Evolutionary conservation across 169 alveolate genomes (phyloP), one percentile per base, ranked within the genome.

Genomic region (Plasmodium fragile): DNA sequence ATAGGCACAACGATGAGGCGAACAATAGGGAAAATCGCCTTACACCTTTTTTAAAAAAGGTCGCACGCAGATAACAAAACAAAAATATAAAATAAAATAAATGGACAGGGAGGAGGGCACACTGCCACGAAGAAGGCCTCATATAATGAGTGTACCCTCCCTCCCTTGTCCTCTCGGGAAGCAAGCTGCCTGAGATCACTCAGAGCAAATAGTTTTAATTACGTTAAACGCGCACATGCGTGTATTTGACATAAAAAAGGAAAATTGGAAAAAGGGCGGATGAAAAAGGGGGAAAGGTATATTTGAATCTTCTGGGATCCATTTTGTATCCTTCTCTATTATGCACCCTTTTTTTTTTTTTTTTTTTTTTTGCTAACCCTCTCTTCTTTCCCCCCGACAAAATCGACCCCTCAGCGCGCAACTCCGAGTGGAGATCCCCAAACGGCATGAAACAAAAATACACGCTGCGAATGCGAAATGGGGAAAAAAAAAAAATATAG

Each of bases 201-300:
- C 75, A 65, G 36, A 16, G 39, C 75, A 65, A 36, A 4, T 28
- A 13, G 39, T 65, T 65, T 65, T 65, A 65, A 65, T 65, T 65
- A 65, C n/a, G 75, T 18, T 65, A 28, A 65, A 65, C 36, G 36
- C 41, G 36, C n/a, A 65, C 75, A 65, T 65, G 75, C 75, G 75
- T 65, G 25, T 28, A n/a, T n/a, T n/a, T n/a, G 30, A 65, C 75
- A 65, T 65, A 65, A 18, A 28, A 25, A 65, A 6, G 75, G 28
- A 45, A 45, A 45, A 45, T 4, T 45, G 55, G 55, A 45, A 45
- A 45, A 45, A 45, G 1, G 55, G 55, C 55, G 75, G 75, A 59
- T 7, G 75, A 59, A 59, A n/a, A 22, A 1, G 11, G 22, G 16
- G 75, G 4, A 4, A 18, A 7, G n/a, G 3, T 4, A n/a, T 7